A percentile compares a stretch with the other conserved stretches of the same genome.
Conservation (phyloP, 2,329 filamentous ascomycete genomes). For the Penicillium sp. region DNA sequence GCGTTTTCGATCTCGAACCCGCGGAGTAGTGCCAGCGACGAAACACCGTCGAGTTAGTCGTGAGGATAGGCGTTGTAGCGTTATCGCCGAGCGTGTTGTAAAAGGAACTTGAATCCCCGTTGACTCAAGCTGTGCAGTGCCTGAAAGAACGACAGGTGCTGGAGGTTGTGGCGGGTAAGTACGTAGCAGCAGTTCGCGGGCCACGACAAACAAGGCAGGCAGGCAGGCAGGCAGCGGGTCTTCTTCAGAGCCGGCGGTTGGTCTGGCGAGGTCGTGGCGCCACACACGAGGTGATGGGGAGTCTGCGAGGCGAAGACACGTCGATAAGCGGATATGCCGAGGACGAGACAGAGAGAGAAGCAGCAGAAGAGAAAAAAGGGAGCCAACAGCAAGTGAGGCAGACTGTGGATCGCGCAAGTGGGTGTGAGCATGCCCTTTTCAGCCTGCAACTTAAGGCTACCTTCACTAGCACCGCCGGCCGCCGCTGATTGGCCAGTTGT, state of each 20-base stretch:
- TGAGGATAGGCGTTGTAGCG: background rate
- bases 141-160: background rate
- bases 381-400: background rate
- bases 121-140: background rate
- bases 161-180: background rate
- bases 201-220: background rate
- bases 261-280: conserved; percentile 4
- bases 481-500: too few relatives aligned
- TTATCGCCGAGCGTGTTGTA: background rate
- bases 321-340: background rate
- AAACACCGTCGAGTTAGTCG: background rate
- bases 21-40: background rate
- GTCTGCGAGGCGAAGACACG: conserved; percentile 1
- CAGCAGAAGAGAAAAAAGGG: background rate
- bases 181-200: conserved; percentile 7
- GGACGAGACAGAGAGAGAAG: background rate
- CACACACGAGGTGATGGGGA: background rate
- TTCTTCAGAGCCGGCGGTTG: background rate
- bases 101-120: background rate
- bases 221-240: background rate
- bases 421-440: background rate
- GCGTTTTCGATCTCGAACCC: background rate
- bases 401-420: background rate
- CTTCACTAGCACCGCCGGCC: background rate
- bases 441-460: too few relatives aligned